Evolutionary conservation across 331 rosid genomes (phyloP).

Genomic region (Dryas integrifolia): DNA sequence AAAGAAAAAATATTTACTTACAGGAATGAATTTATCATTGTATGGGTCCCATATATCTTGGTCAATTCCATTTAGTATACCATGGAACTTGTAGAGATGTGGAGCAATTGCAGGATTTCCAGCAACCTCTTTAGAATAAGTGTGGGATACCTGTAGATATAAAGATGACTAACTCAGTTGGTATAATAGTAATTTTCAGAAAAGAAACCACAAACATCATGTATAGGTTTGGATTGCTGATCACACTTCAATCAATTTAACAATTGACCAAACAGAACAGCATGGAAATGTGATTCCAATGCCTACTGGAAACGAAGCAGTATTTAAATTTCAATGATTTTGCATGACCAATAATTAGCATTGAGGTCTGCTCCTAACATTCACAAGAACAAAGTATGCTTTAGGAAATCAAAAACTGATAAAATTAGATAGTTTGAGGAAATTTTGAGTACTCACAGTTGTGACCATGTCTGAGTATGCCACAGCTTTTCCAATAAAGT

Average conservation of each 20-base stretch:
- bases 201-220: constrained; percentile 11
- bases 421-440: constrained; percentile 11
- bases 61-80: constrained; percentile 84
- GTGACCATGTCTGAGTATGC: constrained; percentile 60
- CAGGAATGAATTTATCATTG: constrained; percentile 67
- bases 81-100: constrained; percentile 70
- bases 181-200: background rate
- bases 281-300: background rate
- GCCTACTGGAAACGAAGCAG: background rate
- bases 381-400: background rate
- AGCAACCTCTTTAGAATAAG: constrained; percentile 66
- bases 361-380: background rate
- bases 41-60: constrained; percentile 83
- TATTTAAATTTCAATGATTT: background rate
- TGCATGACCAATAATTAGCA: too few relatives aligned
- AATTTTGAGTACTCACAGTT: constrained; percentile 50
- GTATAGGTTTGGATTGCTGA: background rate
- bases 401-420: background rate
- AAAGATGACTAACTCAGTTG: constrained; percentile 19
- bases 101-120: constrained; percentile 59
- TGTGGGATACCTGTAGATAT: constrained; percentile 60
- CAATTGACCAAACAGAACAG: background rate
- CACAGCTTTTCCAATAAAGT: constrained; percentile 65
- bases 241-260: constrained; percentile 11
- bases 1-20: constrained; percentile 43